Evolutionary conservation across 768 basidiomycete species (phyloP).

Genomic region (Rhodotorula toruloides): DNA sequence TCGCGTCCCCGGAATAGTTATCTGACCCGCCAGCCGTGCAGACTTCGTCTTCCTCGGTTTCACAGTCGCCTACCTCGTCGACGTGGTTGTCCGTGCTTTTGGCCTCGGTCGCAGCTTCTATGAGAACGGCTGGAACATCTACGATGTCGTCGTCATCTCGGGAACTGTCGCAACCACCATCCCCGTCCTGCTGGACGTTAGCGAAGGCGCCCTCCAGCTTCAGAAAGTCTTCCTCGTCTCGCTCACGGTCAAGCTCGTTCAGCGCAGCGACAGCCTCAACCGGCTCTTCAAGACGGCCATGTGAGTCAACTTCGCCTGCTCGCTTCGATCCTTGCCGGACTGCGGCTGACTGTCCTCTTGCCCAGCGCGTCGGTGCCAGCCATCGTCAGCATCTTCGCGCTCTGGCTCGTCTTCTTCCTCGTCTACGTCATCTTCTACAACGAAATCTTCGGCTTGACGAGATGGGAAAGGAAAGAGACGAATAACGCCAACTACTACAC

Average conservation of each 20-base stretch:
- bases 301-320: conserved; percentile 56
- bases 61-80: conserved; percentile 66
- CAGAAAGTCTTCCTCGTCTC: conserved; percentile 83
- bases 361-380: conserved; percentile 70
- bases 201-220: conserved; percentile 50
- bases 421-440: conserved; percentile 84
- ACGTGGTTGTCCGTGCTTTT: conserved; percentile 68
- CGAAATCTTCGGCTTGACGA: conserved; percentile 86
- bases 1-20: too few species aligned
- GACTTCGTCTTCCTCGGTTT: conserved; percentile 72
- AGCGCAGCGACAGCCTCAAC: conserved; percentile 78
- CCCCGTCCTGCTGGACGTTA: conserved; percentile 56
- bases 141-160: conserved; percentile 71
- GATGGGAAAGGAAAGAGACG: conserved; percentile 68
- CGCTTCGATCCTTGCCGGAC: neutral
- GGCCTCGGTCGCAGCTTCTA: conserved; percentile 82
- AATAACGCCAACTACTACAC: conserved; percentile 71
- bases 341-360: neutral
- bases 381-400: conserved; percentile 72
- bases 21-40: conserved; percentile 19
- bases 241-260: conserved; percentile 89
- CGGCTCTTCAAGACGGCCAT: conserved; percentile 93
- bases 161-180: conserved; percentile 82
- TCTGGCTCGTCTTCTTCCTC: conserved; percentile 85
- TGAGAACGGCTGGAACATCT: conserved; percentile 89